Percentiles rank a stretch among this genome's conserved stretches.
phyloP scores from a whole-genome alignment of 2,329 filamentous ascomycete genomes.

The Penicillium corylophilum region DNA sequence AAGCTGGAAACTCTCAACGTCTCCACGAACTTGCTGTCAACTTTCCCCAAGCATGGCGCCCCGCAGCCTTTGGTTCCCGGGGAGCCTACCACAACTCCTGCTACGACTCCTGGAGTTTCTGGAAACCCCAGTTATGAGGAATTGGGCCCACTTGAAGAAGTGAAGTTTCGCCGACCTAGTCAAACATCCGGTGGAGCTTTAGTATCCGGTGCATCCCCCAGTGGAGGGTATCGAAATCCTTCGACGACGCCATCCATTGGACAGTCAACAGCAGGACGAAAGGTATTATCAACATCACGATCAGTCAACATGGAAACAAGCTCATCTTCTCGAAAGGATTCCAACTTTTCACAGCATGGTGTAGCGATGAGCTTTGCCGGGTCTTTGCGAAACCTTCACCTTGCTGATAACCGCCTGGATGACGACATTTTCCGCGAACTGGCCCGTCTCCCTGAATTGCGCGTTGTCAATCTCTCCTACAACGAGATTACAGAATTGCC shows the following conservation, averaged over 20 bases:
- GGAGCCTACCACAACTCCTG: constrained; percentile 44
- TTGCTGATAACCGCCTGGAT: constrained; percentile 91
- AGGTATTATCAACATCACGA: constrained; percentile 78
- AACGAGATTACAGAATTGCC: constrained; percentile 93
- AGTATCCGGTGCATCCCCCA: constrained; percentile 73
- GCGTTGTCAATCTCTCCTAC: constrained; percentile 89
- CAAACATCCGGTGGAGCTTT: constrained; percentile 75
- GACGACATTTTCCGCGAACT: constrained; percentile 96
- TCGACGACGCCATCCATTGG: constrained; percentile 76
- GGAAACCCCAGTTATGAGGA: constrained; percentile 76
- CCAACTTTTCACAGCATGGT: constrained; percentile 74
- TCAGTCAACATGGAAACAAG: constrained; percentile 57
- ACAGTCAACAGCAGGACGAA: constrained; percentile 70
- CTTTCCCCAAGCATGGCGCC: constrained; percentile 77
- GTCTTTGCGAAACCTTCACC: constrained; percentile 76
- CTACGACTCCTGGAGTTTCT: constrained; percentile 51
- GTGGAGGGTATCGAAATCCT: constrained; percentile 64
- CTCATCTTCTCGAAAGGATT: constrained; percentile 74
- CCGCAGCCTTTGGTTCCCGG: constrained; percentile 66
- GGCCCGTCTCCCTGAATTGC: constrained; percentile 75
- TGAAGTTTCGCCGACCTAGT: constrained; percentile 71
- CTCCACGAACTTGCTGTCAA: constrained; percentile 88
- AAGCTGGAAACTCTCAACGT: constrained; percentile 90
- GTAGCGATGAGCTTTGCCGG: constrained; percentile 82
- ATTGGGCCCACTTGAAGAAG: constrained; percentile 64